Conservation (phyloP, 2,329 filamentous ascomycete genomes). For the Lasiodiplodia theobromae region DNA sequence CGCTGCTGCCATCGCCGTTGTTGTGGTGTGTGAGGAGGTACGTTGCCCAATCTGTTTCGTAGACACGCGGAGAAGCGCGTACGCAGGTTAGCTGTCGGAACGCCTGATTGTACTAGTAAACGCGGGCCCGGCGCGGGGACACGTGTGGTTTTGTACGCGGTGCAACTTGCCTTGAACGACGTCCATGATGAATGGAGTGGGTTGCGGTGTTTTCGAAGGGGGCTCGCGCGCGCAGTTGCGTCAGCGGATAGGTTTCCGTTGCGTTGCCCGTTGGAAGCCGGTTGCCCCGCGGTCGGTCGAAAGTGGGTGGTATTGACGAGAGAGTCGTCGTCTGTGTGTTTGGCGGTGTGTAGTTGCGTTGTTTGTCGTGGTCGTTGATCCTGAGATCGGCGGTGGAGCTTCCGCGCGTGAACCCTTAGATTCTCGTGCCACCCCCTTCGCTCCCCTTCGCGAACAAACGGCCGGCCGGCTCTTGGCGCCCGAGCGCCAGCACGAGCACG, state of each 20-base stretch:
- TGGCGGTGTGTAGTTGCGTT: slow-evolving; percentile 20
- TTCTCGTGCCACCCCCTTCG: neutral
- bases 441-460: neutral
- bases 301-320: neutral
- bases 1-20: slow-evolving; percentile 4
- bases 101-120: neutral
- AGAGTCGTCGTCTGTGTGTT: neutral
- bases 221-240: neutral
- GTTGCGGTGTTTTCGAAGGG: neutral
- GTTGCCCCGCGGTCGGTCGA: slow-evolving; percentile 6
- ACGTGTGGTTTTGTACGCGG: neutral
- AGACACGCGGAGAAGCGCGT: neutral
- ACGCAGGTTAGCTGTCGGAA: neutral
- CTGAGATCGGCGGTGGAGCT: slow-evolving; percentile 27
- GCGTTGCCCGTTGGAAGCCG: neutral
- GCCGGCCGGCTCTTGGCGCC: slow-evolving; percentile 8
- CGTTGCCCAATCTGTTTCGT: slow-evolving; percentile 23
- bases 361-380: slow-evolving; percentile 17
- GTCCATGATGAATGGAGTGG: slow-evolving; percentile 31
- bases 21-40: slow-evolving; percentile 16
- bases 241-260: neutral
- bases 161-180: slow-evolving; percentile 31
- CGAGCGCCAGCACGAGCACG: neutral
- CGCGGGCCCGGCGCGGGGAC: neutral
- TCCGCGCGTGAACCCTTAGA: slow-evolving; percentile 15